A percentile compares a stretch with the other conserved stretches of the same genome.
Evolutionary conservation across 2,329 filamentous ascomycete species (phyloP).

Genomic region (Emergomyces orientalis): DNA sequence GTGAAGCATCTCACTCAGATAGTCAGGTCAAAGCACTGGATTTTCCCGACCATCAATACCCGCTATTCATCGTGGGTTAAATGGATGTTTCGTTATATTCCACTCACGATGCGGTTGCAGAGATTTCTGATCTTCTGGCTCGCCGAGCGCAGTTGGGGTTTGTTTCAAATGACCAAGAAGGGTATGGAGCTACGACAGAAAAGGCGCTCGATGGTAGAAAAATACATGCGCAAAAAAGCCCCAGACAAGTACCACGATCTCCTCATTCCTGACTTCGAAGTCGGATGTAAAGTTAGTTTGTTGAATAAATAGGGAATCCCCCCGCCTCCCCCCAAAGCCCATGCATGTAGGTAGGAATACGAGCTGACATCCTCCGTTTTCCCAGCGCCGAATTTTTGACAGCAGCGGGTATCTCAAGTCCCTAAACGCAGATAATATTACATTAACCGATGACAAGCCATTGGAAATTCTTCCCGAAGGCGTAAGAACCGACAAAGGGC

Average conservation of each 20-base stretch:
- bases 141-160: constrained; percentile 18
- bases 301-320: background rate
- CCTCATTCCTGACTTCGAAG: constrained; percentile 51
- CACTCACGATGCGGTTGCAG: constrained; percentile 37
- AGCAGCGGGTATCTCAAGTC: constrained; percentile 41
- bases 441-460: constrained; percentile 43
- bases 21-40: constrained; percentile 49
- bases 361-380: background rate
- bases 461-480: constrained; percentile 40
- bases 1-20: constrained; percentile 49
- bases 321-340: background rate
- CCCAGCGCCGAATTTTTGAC: constrained; percentile 48
- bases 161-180: constrained; percentile 38
- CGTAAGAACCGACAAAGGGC: constrained; percentile 17
- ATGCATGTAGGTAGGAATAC: background rate
- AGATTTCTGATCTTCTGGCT: constrained; percentile 29
- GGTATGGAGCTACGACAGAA: constrained; percentile 32
- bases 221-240: constrained; percentile 39
- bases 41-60: constrained; percentile 37
- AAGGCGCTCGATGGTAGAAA: constrained; percentile 35
- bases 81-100: constrained; percentile 38
- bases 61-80: constrained; percentile 41
- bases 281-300: constrained; percentile 47
- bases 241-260: constrained; percentile 52
- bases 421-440: constrained; percentile 43